Conservation (phyloP, 441 rosid genomes). For the Populus tomentosa region DNA sequence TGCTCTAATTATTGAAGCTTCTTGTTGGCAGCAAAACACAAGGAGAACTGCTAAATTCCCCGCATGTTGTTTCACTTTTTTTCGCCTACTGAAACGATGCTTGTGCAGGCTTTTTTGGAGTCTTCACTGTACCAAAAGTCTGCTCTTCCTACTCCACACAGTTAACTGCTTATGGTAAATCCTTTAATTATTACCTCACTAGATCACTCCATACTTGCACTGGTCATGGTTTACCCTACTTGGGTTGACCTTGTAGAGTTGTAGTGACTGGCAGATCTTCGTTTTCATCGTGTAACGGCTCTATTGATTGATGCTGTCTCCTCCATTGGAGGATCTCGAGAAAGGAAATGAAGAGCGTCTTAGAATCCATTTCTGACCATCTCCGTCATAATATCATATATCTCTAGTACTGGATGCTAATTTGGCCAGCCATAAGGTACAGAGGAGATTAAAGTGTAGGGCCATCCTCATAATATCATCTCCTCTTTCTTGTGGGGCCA, state of each 20-base stretch:
- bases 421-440: not conserved
- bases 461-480: not conserved
- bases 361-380: not conserved
- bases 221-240: not conserved
- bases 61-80: not conserved
- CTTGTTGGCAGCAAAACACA: not conserved
- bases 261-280: not conserved
- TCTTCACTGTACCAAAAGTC: conserved; percentile 69
- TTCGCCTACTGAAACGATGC: conserved; percentile 1
- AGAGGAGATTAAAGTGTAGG: not conserved
- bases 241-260: not conserved
- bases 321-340: not conserved
- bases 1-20: not conserved
- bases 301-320: not conserved
- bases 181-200: not conserved
- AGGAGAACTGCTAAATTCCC: conserved; percentile 9
- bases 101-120: conserved; percentile 70
- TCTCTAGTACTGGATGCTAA: conserved; percentile 13
- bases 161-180: conserved; percentile 63
- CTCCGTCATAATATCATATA: not conserved
- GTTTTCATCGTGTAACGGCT: not conserved
- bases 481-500: not conserved
- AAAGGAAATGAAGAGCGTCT: not conserved
- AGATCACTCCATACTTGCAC: too few species aligned
- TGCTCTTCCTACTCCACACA: conserved; percentile 70